Evolutionary conservation across 1,284 basidiomycete genomes (phyloP).

Genomic region (Cutaneotrichosporon curvatum): DNA sequence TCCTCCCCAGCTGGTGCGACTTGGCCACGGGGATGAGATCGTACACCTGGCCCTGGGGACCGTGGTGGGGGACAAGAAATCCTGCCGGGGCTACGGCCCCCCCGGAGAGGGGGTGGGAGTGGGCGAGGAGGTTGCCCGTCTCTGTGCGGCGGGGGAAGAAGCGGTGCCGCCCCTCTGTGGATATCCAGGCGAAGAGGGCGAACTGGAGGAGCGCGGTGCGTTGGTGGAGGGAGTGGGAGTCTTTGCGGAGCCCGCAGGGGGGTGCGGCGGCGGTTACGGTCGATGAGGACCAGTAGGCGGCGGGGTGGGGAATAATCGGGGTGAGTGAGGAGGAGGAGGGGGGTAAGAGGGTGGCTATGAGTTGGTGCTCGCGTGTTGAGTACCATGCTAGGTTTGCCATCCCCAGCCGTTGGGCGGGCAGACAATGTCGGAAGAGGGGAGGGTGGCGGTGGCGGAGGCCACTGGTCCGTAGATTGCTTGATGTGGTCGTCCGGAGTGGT

Average conservation of each 20-base stretch:
- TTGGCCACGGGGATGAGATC: conserved; percentile 7
- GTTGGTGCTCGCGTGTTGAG: too few species aligned
- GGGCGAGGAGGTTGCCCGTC: conserved; percentile 1
- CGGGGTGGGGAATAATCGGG: too few species aligned
- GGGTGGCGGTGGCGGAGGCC: too few species aligned
- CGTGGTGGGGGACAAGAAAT: conserved; percentile 1
- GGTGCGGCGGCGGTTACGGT: background rate
- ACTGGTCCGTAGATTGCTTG: too few species aligned
- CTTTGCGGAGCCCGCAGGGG: background rate
- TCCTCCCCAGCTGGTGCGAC: conserved; percentile 1
- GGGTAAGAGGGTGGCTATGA: too few species aligned
- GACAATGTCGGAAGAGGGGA: too few species aligned
- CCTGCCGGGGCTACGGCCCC: background rate
- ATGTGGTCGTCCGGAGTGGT: too few species aligned
- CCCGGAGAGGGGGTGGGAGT: background rate
- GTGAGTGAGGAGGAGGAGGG: too few species aligned
- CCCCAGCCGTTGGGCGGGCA: too few species aligned
- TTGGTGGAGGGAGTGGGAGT: background rate
- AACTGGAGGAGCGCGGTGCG: conserved; percentile 5
- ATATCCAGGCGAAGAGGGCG: conserved; percentile 7
- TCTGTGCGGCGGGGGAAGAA: conserved; percentile 4
- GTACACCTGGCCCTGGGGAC: conserved; percentile 2
- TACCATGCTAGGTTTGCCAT: too few species aligned
- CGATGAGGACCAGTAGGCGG: too few species aligned
- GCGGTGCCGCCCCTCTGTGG: conserved; percentile 1